Evolutionary conservation across 129 eudicot genomes (phyloP).

Genomic region (Rutidosis leptorrhynchoides): DNA sequence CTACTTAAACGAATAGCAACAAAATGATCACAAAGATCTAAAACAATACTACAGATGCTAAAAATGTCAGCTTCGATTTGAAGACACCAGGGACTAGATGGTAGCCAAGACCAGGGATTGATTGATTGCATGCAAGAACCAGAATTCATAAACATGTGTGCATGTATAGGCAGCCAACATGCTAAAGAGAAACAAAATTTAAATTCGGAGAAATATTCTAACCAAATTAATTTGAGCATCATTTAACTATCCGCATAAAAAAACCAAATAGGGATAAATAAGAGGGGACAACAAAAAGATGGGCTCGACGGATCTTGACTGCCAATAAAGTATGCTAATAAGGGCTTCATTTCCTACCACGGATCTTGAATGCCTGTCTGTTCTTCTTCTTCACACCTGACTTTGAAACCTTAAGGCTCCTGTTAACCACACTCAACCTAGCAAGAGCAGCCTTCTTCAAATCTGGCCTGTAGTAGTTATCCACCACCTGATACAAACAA

Average conservation of each 20-base stretch:
- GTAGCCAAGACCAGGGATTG: background rate
- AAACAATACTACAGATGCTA: too few species aligned
- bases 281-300: constrained; percentile 7
- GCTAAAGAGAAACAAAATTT: constrained; percentile 25
- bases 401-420: constrained; percentile 88
- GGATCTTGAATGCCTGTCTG: constrained; percentile 61
- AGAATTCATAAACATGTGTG: background rate
- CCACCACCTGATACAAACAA: constrained; percentile 50
- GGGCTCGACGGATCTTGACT: constrained; percentile 2
- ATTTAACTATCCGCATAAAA: constrained; percentile 11
- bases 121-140: background rate
- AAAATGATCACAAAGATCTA: too few species aligned
- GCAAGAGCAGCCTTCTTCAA: constrained; percentile 98
- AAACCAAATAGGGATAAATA: background rate
- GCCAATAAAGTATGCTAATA: background rate
- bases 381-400: constrained; percentile 96
- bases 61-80: too few species aligned
- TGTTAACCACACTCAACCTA: constrained; percentile 77
- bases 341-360: constrained; percentile 38
- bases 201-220: constrained; percentile 1
- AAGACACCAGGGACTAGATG: too few species aligned
- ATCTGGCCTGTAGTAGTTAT: constrained; percentile 89
- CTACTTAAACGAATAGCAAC: background rate
- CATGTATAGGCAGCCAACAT: background rate
- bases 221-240: background rate